phyloP scores from a whole-genome alignment of 1,284 basidiomycete species.

The Pseudozyma sp. region DNA sequence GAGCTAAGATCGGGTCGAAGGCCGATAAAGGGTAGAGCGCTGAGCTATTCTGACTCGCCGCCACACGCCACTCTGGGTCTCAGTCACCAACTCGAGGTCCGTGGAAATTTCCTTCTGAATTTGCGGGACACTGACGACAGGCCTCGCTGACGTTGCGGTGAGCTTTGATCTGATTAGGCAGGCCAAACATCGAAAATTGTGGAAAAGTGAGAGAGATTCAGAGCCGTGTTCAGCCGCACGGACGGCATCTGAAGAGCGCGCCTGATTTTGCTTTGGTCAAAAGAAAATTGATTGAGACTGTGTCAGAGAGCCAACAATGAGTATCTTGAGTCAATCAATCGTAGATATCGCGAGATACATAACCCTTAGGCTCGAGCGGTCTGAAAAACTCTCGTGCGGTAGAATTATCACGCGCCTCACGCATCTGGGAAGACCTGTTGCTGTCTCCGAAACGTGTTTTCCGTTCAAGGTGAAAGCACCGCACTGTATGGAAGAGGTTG shows the following conservation, averaged over 20 bases:
- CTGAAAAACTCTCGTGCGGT: too few relatives aligned
- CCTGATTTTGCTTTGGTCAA: too few relatives aligned
- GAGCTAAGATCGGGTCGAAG: neutral
- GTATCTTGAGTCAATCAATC: too few relatives aligned
- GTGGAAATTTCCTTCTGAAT: slow-evolving; percentile 1
- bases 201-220: neutral
- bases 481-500: too few relatives aligned
- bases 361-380: too few relatives aligned
- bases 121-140: too few relatives aligned
- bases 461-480: too few relatives aligned
- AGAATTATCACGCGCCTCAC: too few relatives aligned
- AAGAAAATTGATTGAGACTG: neutral
- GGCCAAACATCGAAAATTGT: slow-evolving; percentile 1
- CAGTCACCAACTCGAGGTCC: neutral
- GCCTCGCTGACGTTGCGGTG: neutral
- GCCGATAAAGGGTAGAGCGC: neutral
- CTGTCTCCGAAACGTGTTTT: too few relatives aligned
- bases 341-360: too few relatives aligned
- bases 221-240: slow-evolving; percentile 4
- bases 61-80: neutral
- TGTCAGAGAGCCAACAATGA: too few relatives aligned
- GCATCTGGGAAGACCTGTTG: too few relatives aligned
- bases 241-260: neutral
- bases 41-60: slow-evolving; percentile 2
- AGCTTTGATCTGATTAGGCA: neutral